Percentiles rank a stretch among this genome's conserved stretches.
These are phyloP conservation scores for Chlorella sp. DNA, from an alignment of 139 green algal genomes.

Conservation along the genomic window DNA sequence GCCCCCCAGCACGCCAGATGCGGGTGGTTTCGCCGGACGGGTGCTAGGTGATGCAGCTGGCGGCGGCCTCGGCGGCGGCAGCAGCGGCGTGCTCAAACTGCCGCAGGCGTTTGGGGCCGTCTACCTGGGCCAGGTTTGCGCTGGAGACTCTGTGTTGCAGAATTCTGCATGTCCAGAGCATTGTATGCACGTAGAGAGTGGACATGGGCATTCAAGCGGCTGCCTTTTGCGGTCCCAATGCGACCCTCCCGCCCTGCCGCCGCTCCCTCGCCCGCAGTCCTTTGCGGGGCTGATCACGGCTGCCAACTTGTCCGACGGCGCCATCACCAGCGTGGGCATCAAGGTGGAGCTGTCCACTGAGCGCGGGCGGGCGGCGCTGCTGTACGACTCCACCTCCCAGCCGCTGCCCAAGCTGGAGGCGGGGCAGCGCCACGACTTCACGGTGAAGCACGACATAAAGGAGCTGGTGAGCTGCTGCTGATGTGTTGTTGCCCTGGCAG, in stretches of 20 bases:
- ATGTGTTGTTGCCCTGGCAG: too few species aligned
- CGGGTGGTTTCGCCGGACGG: not conserved
- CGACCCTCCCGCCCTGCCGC: not conserved
- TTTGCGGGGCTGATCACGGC: slow-evolving; percentile 14
- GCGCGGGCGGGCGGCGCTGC: slow-evolving; percentile 27
- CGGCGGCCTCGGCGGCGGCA: not conserved
- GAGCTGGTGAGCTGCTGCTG: slow-evolving; percentile 50
- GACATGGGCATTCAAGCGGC: too few species aligned
- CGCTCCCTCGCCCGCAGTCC: not conserved
- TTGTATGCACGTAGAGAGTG: not conserved
- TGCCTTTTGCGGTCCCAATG: too few species aligned
- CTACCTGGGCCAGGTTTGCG: slow-evolving; percentile 25
- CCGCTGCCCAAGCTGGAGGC: slow-evolving; percentile 49
- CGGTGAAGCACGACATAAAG: slow-evolving; percentile 48
- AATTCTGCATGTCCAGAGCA: too few species aligned
- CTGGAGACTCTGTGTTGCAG: not conserved
- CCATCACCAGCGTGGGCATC: slow-evolving; percentile 8
- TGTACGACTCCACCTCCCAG: slow-evolving; percentile 49
- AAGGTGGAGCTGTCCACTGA: slow-evolving; percentile 59
- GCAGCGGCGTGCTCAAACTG: slow-evolving; percentile 18
- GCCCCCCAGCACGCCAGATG: too few species aligned
- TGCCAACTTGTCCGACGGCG: not conserved
- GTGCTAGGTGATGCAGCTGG: not conserved
- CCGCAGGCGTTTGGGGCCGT: slow-evolving; percentile 2
- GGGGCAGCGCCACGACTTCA: slow-evolving; percentile 63